phyloP scores from a whole-genome alignment of 768 basidiomycete genomes.

The Boletus insuetus region DNA sequence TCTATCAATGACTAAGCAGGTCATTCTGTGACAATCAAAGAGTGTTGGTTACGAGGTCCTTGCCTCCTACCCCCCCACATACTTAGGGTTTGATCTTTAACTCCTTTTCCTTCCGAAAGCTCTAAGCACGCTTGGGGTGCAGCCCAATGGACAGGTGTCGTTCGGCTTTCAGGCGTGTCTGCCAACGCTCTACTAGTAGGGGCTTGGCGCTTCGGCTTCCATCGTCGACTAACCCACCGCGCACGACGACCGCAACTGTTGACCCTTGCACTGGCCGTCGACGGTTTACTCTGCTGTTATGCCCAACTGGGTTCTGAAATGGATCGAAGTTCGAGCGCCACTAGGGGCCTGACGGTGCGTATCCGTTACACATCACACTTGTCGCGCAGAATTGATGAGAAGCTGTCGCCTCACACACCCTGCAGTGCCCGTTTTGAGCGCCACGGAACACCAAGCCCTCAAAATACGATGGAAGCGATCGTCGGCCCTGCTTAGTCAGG shows the following conservation, averaged over 20 bases:
- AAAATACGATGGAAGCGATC: background rate
- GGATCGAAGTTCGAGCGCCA: background rate
- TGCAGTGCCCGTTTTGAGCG: background rate
- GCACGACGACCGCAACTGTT: background rate
- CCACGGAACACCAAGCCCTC: conserved; percentile 1
- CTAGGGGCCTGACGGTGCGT: background rate
- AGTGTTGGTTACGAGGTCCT: background rate
- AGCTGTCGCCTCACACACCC: background rate
- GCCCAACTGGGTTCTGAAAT: conserved; percentile 4
- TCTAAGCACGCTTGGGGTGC: background rate
- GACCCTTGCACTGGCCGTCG: background rate
- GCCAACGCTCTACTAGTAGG: background rate
- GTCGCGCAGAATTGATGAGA: conserved; percentile 1
- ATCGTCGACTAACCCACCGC: background rate
- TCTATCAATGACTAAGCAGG: conserved; percentile 23
- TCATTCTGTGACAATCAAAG: background rate
- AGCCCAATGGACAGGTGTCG: background rate
- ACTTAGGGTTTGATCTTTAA: conserved; percentile 1
- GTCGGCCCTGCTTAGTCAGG: conserved; percentile 15
- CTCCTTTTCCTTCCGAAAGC: background rate
- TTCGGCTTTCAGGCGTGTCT: background rate
- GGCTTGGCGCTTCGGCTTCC: conserved; percentile 3
- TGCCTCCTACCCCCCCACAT: background rate
- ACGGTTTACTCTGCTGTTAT: background rate
- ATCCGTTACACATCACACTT: background rate